Evolutionary conservation across 2,329 filamentous ascomycete genomes (phyloP).

Genomic region (Fusarium mangiferae): DNA sequence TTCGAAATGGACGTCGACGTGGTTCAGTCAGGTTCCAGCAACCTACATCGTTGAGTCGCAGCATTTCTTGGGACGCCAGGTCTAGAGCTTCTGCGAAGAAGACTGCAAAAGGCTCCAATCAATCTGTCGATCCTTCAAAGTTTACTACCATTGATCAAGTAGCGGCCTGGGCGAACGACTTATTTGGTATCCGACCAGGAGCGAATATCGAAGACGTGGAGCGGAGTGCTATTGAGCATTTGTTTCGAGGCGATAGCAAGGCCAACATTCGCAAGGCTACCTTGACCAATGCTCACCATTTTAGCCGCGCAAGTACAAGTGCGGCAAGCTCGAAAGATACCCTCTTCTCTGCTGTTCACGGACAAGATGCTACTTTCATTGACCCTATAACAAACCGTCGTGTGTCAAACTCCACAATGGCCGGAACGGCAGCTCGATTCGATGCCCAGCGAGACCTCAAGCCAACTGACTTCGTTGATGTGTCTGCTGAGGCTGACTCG

Average conservation of each 20-base stretch:
- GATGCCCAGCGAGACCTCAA: constrained; percentile 51
- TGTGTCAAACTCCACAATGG: constrained; percentile 46
- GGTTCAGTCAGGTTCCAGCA: constrained; percentile 58
- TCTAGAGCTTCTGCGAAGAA: constrained; percentile 53
- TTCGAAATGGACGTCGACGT: constrained; percentile 57
- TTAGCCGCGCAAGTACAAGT: constrained; percentile 39
- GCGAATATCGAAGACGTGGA: constrained; percentile 58
- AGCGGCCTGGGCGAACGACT: constrained; percentile 51
- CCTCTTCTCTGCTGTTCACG: constrained; percentile 36
- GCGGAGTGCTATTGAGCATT: constrained; percentile 56
- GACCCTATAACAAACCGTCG: constrained; percentile 70
- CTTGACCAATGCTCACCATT: constrained; percentile 49
- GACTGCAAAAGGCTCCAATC: constrained; percentile 50
- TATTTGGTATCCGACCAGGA: constrained; percentile 52
- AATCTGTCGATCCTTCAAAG: constrained; percentile 51
- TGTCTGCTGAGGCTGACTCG: constrained; percentile 30
- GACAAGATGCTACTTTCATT: constrained; percentile 49
- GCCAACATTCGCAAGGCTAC: constrained; percentile 47
- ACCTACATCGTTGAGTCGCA: constrained; percentile 56
- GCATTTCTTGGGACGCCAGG: constrained; percentile 59
- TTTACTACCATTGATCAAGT: constrained; percentile 51
- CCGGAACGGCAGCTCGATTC: constrained; percentile 40
- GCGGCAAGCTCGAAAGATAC: constrained; percentile 32
- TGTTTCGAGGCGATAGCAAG: constrained; percentile 51
- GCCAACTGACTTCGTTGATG: constrained; percentile 42